Base-by-base conservation (phyloP, 2,329 filamentous ascomycete genomes). In the Colletotrichum liriopes region DNA sequence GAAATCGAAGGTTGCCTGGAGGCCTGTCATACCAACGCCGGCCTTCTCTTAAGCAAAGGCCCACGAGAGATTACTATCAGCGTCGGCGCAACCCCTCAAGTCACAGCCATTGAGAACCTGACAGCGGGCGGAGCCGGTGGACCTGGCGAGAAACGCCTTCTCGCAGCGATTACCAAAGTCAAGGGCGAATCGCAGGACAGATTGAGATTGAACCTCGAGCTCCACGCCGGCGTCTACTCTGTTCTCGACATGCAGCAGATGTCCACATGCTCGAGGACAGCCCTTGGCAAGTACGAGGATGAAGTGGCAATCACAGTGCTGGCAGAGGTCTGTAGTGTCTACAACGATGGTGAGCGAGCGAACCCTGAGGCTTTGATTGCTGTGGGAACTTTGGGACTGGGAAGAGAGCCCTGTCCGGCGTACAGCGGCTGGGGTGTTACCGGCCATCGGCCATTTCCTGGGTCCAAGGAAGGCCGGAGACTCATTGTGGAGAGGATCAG, bases 221-320 rank as follows among this genome's bases (percentile, higher is more conserved):
- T 93, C 1, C 91, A 93, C 74, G 91, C 91, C 0, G 91, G 91
- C 0, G 90, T 92, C 1, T 93, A 93, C 75, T 87, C 90, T 0
- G 78, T 91, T 6, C 83, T 92, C 6, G 91, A 93, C 75, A 85
- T 92, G 76, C 91, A 93, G 75, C 91, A 93, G 76, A 78, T 92
- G 0, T 87, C 90, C 0, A 92, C 91, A 0, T 82, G 87, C 14
- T 87, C 47, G 75, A 83, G 43, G 67, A 78, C 0, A 67, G 76
- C 29, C 0, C 63, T 77, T 0, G 74, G 77, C 37, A 45, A 58
- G 32, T 81, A 51, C 78, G 80, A 67, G 80, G 83, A 78, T 0
- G 86, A 89, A 65, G 85, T 93, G 26, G 89, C 86, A 0, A 80
- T 91, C 0, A 86, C 86, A 0, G 84, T 92, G 8, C 78, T 91